Evolutionary conservation across 163 green algal genomes (phyloP), one percentile per base, ranked within the genome.

Genomic region (Trebouxiophyceae sp.): DNA sequence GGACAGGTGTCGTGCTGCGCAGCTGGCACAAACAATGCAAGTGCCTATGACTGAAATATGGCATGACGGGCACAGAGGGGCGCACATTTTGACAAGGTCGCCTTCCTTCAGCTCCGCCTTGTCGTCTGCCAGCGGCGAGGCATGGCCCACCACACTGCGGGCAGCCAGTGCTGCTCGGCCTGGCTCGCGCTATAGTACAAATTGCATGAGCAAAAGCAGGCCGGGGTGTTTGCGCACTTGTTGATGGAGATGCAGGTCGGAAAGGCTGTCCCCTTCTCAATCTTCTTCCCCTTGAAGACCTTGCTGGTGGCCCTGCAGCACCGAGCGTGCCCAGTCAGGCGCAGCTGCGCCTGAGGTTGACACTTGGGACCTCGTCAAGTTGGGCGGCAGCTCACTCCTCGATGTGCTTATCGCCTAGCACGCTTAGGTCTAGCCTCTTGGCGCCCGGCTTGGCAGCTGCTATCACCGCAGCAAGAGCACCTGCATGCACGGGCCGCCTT

Each of bases 201-300:
- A 27, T n/a, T 39, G 55, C 55, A 39, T 34, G 39, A 50, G 8
- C 39, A 50, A 50, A 50, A n/a, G 39, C 8, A n/a, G 39, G 8
- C 39, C 39, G 16, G 12, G 16, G 39, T 50, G 39, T 50, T n/a
- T 16, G 16, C 23, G n/a, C 29, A 91, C 87, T 81, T 86, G 87
- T 98, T 98, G 1, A 91, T 73, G 20, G 87, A 96, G 0, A 97
- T 68, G 79, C 90, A 98, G 29, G 89, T 97, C n/a, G 94, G 94
- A 68, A 99, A 97, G 4, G 94, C 91, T 12, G 97, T 79, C 45
- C 94, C 94, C 80, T 97, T 97, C 70, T 98, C 93, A 54, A 98
- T 89, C 80, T 96, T 95, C 77, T 97, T 96, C 55, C 90, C 92
- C 79, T 96, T 96, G 87, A 95, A 98, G 58, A 94, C 87, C 59